Evolutionary conservation across 2,329 filamentous ascomycete genomes (phyloP), one percentile per base, ranked within the genome.

Genomic region (Apiospora sp.): DNA sequence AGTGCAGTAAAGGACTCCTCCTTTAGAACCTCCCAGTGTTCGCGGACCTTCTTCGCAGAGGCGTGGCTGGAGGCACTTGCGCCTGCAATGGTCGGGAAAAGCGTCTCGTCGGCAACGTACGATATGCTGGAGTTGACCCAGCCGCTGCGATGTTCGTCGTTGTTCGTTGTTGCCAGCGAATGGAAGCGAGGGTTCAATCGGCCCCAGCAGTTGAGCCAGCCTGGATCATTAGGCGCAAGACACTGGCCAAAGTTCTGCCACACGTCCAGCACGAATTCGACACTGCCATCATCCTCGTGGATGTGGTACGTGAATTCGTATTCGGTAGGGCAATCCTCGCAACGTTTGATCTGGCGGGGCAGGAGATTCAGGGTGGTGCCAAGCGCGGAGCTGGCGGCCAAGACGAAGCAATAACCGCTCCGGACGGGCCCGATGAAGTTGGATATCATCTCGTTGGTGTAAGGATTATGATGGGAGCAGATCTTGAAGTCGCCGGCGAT

Each of bases 161-260:
- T 37, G 64, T n/a, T 7, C 1, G 61, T 13, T 30, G 27, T 30
- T 30, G 27, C 27, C 27, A 30, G 27, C 19, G 43, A 37, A 24
- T 49, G 16, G 46, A 72, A 68, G 2, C 73, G 73, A 24, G 71
- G 68, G 19, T 74, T 74, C 54, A 72, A 49, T 22, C 49, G 58
- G 16, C 73, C 73, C 73, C 73, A 74, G 43, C 73, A 74, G 27
- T 69, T 73, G 22, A 69, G 14, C 73, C 73, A 74, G 49, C 73
- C 73, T 46, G 72, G 54, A 3, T 34, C 13, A 24, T 44, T 54
- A n/a, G 73, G 73, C 13, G 22, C n/a, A 4, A 64, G 72, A 27
- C 73, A 71, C 16, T 16, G 4, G 3, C 73, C 73, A 6, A 74
- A 34, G 43, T 74, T 74, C 44, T 74, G 73, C 73, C 73, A 74